phyloP scores from a whole-genome alignment of 345 rosid genomes.

The Gossypium turneri region DNA sequence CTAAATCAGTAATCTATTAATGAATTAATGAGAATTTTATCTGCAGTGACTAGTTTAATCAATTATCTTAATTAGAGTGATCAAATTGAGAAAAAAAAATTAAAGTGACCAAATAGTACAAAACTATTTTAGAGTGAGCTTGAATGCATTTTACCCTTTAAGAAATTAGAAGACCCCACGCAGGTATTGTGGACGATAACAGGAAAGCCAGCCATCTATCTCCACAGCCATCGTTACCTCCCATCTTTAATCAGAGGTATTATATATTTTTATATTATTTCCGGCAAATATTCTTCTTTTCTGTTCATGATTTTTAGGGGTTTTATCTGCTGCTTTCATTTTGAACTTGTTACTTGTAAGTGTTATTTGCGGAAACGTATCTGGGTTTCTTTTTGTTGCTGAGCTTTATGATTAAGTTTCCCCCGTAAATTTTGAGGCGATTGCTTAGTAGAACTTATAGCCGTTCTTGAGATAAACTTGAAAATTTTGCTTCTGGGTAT shows the following conservation, averaged over 20 bases:
- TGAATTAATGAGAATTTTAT: no score
- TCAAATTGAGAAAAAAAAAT: no score
- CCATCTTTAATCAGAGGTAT: slow-evolving; percentile 7
- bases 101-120: no score
- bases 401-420: slow-evolving; percentile 3
- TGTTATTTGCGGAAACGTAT: not conserved
- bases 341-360: not conserved
- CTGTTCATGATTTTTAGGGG: not conserved
- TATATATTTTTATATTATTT: not conserved
- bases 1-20: no score
- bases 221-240: not conserved
- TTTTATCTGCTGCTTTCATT: not conserved
- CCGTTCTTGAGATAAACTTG: not conserved
- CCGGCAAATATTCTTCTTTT: not conserved
- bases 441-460: not conserved
- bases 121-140: no score
- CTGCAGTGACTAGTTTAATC: fast-evolving
- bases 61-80: no score
- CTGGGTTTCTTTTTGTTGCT: not conserved
- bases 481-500: slow-evolving; percentile 9
- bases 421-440: not conserved
- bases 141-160: no score
- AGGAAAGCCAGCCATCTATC: not conserved
- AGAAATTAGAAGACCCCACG: not conserved
- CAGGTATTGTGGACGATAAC: not conserved